Percentiles rank a stretch among this genome's conserved stretches.
phyloP scores from a whole-genome alignment of 441 rosid genomes.

The Kokia cookei region DNA sequence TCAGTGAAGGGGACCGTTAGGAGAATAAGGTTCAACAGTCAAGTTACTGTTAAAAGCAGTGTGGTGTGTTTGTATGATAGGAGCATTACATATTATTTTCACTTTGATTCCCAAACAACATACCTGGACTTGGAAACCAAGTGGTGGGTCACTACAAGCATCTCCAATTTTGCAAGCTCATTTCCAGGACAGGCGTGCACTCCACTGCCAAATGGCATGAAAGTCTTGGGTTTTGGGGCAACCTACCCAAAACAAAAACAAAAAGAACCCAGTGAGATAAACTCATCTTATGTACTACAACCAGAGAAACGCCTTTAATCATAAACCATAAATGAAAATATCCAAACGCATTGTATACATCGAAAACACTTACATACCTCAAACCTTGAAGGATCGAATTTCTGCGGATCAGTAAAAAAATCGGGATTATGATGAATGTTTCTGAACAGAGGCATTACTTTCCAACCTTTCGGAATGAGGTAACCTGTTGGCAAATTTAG shows the following conservation, averaged over 20 bases:
- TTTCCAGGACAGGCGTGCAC: constrained; percentile 75
- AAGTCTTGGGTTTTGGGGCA: constrained; percentile 56
- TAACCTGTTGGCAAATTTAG: constrained; percentile 36
- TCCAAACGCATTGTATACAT: neutral
- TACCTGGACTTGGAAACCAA: constrained; percentile 67
- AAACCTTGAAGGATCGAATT: constrained; percentile 67
- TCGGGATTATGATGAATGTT: constrained; percentile 65
- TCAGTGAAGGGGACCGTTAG: neutral
- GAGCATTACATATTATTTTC: neutral
- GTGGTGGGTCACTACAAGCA: constrained; percentile 57
- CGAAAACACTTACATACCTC: constrained; percentile 35
- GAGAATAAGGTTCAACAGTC: neutral
- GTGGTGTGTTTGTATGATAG: neutral
- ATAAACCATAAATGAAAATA: neutral
- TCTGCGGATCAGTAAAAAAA: constrained; percentile 58
- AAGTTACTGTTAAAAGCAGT: neutral
- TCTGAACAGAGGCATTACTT: constrained; percentile 78
- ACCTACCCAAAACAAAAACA: constrained; percentile 25
- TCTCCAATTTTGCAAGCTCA: constrained; percentile 77
- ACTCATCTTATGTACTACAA: neutral
- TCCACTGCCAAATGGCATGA: constrained; percentile 74
- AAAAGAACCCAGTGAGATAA: neutral
- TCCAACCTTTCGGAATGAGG: constrained; percentile 80
- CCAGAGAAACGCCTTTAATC: neutral
- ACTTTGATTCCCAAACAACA: neutral